Base-by-base conservation (phyloP, 495 filamentous ascomycete genomes). In the Parathielavia hyrcaniae region DNA sequence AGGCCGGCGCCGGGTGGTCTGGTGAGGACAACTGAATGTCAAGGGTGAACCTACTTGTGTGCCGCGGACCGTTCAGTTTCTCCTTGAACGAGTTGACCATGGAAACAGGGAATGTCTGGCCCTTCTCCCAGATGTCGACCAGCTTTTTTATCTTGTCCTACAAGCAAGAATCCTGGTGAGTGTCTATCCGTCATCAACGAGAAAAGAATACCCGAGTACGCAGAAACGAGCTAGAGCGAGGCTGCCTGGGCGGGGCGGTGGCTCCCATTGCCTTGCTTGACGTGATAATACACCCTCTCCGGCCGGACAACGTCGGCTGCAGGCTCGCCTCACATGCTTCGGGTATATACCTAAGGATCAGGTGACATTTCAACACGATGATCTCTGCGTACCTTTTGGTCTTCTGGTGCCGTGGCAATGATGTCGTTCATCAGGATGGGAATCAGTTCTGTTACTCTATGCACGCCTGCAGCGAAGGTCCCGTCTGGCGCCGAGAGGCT, bases 61-160 rank as follows among this genome's bases (percentile, higher is more conserved):
- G 73, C 68, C 71, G 66, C 36, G 81, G 74, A 56, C 81, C 77
- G 58, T 79, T 85, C 68, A 96, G 72, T 71, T 88, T 93, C 67
- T 90, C 80, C 70, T 91, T 95, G 80, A 96, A 96, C 16, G 82
- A 82, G 47, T 81, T 79, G 66, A 98, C 81, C 85, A 96, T 87
- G 35, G 83, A 68, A 20, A 82, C 69, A 26, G 92, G 91, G 73
- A 98, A 97, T 30, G 91, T 97, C 67, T 84, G 83, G 55, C 89
- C 90, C 60, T 91, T 91, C 69, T 97, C 92, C 93, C 93, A 98
- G 66, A 98, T 98, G 69, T 95, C 90, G 75, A 97, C 78, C 66
- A 97, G 83, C 71, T 97, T 96, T 72, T 82, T 88, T 69, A 96
- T 92, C 80, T 95, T 97, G 73, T 93, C 91, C 91, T 96, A 88